Evolutionary conservation across 78 protist species (phyloP).

Genomic region (Dictyostelium firmibasis): DNA sequence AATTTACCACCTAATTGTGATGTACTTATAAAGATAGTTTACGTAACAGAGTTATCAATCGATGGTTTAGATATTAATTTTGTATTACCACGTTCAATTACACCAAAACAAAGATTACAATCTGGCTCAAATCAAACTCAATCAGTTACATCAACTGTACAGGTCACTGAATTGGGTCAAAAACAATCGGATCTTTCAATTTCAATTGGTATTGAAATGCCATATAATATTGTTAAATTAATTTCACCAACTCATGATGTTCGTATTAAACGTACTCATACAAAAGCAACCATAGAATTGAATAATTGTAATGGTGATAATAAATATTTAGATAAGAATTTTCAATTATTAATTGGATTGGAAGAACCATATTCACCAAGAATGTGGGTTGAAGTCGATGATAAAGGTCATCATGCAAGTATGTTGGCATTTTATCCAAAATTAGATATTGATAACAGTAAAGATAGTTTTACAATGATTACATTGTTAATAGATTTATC

Average conservation of each 20-base stretch:
- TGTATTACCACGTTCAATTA: constrained; percentile 85
- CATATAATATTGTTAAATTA: constrained; percentile 52
- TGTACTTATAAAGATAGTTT: constrained; percentile 82
- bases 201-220: constrained; percentile 46
- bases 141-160: constrained; percentile 26
- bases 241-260: constrained; percentile 21
- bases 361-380: constrained; percentile 73
- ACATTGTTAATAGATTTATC: constrained; percentile 80
- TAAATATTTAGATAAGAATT: constrained; percentile 47
- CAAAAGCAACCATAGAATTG: constrained; percentile 61
- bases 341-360: constrained; percentile 57
- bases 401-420: constrained; percentile 57
- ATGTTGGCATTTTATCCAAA: constrained; percentile 84
- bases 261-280: constrained; percentile 48
- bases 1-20: constrained; percentile 85
- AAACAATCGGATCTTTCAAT: background rate
- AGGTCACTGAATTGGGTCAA: background rate
- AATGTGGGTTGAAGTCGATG: constrained; percentile 84
- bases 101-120: constrained; percentile 75
- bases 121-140: constrained; percentile 33
- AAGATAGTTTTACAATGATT: constrained; percentile 10
- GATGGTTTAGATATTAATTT: constrained; percentile 80
- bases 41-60: constrained; percentile 79
- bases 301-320: no score
- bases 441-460: constrained; percentile 44